Conservation (phyloP, 208 protist species). For the Entamoeba invadens region DNA sequence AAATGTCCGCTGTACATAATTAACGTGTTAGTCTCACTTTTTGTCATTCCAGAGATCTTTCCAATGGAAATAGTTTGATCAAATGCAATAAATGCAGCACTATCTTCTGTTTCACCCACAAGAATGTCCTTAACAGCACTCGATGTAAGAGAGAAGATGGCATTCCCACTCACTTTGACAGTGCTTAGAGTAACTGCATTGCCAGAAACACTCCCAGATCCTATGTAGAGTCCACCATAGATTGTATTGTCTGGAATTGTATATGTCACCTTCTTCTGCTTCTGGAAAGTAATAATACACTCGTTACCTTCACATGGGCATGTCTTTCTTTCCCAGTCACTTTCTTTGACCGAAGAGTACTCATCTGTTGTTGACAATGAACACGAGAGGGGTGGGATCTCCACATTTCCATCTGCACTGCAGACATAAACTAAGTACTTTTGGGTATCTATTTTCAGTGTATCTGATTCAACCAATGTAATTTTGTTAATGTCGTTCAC, state of each 20-base stretch:
- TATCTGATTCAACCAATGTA: not conserved
- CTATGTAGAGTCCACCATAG: not conserved
- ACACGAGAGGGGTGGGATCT: not conserved
- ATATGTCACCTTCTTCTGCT: not conserved
- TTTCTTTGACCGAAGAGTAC: not conserved
- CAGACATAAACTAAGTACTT: not conserved
- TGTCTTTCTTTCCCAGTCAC: not conserved
- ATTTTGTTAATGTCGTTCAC: not conserved
- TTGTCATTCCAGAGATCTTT: not conserved
- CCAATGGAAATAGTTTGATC: not conserved
- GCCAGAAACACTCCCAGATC: not conserved
- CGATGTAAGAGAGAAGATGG: not conserved
- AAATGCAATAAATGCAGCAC: not conserved
- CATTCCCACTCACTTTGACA: not conserved
- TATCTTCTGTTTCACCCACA: not conserved
- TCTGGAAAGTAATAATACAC: not conserved
- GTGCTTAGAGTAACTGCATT: not conserved
- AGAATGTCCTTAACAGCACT: not conserved
- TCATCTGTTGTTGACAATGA: not conserved
- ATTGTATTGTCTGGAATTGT: not conserved
- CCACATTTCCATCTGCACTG: not conserved
- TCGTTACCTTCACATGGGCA: not conserved
- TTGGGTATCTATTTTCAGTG: not conserved
- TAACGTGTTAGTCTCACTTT: not conserved
- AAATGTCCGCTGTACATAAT: not conserved